Percentiles rank a stretch among this genome's conserved stretches.
Evolutionary conservation across 2,329 filamentous ascomycete species (phyloP).

Genomic region (Diaporthe citri): DNA sequence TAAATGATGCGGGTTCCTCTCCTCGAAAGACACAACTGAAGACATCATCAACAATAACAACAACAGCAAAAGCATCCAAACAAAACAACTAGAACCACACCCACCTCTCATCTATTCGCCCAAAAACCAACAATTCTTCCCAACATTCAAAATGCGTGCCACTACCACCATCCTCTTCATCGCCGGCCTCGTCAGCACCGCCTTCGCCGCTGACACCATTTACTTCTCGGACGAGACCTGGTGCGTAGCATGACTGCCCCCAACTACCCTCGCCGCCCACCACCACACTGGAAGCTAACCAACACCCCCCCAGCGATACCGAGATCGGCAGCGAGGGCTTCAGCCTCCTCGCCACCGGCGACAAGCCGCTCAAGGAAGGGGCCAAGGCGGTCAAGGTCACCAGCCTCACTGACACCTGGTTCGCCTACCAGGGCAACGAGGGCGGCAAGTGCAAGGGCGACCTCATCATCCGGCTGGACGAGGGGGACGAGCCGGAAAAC

Average conservation of each 20-base stretch:
- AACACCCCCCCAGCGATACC: conserved; percentile 1
- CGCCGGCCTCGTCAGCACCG: conserved; percentile 39
- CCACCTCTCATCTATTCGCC: neutral
- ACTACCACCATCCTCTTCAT: conserved; percentile 39
- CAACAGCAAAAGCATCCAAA: neutral
- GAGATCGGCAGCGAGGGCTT: conserved; percentile 36
- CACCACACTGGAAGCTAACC: neutral
- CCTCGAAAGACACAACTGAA: neutral
- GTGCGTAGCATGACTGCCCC: neutral
- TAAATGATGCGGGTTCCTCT: neutral
- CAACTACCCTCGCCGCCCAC: neutral
- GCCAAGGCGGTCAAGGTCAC: conserved; percentile 61
- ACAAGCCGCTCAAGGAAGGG: conserved; percentile 58
- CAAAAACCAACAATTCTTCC: neutral
- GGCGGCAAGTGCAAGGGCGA: neutral
- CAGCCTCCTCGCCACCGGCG: conserved; percentile 33
- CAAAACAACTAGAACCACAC: neutral
- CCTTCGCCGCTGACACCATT: conserved; percentile 39
- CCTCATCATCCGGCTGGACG: neutral
- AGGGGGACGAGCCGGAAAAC: neutral
- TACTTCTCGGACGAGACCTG: conserved; percentile 34
- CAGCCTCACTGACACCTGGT: conserved; percentile 22
- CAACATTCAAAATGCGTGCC: conserved; percentile 39
- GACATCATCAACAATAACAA: neutral
- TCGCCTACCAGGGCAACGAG: neutral